A percentile compares a stretch with the other conserved stretches of the same genome.
phyloP scores from a whole-genome alignment of 2,329 filamentous ascomycete species.

The Fusarium torulosum region DNA sequence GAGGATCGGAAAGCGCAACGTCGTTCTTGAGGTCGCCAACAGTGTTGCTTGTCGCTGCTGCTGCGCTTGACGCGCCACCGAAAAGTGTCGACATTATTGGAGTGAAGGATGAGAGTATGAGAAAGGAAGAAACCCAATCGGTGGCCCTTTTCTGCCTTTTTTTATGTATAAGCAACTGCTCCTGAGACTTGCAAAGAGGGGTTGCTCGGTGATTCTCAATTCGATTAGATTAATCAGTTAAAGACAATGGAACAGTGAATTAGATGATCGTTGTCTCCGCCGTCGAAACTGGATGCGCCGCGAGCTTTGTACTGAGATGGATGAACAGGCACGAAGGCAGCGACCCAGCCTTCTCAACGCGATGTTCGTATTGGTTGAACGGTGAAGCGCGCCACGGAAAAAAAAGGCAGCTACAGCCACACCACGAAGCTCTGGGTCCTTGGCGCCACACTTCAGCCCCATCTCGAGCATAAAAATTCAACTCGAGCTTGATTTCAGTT shows the following conservation, averaged over 20 bases:
- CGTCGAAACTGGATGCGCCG: slow-evolving; percentile 30
- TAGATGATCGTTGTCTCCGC: slow-evolving; percentile 4
- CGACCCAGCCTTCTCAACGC: slow-evolving; percentile 46
- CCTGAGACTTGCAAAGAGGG: background rate
- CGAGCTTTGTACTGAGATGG: slow-evolving; percentile 40
- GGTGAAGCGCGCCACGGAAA: slow-evolving; percentile 20
- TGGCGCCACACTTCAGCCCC: slow-evolving; percentile 37
- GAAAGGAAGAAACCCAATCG: slow-evolving; percentile 14
- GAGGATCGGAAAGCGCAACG: slow-evolving; percentile 80
- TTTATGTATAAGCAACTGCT: background rate
- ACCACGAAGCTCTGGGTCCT: slow-evolving; percentile 32
- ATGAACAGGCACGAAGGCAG: slow-evolving; percentile 49
- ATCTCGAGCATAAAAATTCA: slow-evolving; percentile 47
- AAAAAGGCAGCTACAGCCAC: slow-evolving; percentile 40
- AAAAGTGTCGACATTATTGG: slow-evolving; percentile 74
- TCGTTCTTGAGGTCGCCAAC: slow-evolving; percentile 93
- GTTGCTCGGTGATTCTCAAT: background rate
- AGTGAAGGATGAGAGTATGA: slow-evolving; percentile 11
- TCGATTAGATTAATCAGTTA: background rate
- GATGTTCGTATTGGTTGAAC: slow-evolving; percentile 46
- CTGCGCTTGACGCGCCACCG: slow-evolving; percentile 61
- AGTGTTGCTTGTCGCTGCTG: slow-evolving; percentile 72
- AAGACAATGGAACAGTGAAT: background rate
- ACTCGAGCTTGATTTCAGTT: slow-evolving; percentile 14
- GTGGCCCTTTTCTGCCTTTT: slow-evolving; percentile 17